Percentiles rank a stretch among this genome's conserved stretches.
These are phyloP conservation scores for Phlyctochytrium arcticum DNA, from an alignment of 192 early-diverging fungal genomes.

Conservation along the genomic window DNA sequence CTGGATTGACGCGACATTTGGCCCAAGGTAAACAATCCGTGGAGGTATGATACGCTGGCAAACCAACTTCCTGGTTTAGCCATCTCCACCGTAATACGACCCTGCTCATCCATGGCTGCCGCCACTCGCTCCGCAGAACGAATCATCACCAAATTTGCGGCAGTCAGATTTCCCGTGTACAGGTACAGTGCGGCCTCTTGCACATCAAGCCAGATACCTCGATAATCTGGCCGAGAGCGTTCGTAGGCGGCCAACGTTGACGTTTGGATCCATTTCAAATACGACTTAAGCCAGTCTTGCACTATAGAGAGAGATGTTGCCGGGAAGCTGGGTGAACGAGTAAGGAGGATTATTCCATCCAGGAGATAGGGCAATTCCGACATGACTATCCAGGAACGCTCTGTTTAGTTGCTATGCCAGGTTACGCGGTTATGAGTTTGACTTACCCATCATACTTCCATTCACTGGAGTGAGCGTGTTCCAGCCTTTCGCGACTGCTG, in stretches of 20 bases:
- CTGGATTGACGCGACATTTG: neutral
- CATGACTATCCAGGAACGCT: neutral
- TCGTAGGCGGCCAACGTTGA: slow-evolving; percentile 15
- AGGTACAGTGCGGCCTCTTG: slow-evolving; percentile 43
- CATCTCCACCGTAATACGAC: slow-evolving; percentile 42
- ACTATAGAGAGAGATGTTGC: neutral
- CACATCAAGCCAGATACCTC: slow-evolving; percentile 56
- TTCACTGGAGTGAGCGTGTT: neutral
- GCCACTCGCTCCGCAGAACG: slow-evolving; percentile 39
- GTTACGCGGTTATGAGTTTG: no score
- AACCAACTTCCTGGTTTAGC: slow-evolving; percentile 44
- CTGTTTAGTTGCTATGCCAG: no score
- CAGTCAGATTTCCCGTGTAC: slow-evolving; percentile 35
- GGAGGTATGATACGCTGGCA: slow-evolving; percentile 19
- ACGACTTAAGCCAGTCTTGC: slow-evolving; percentile 3
- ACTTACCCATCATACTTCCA: neutral
- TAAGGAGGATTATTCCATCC: slow-evolving; percentile 12
- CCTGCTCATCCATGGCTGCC: slow-evolving; percentile 30
- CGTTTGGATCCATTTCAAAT: slow-evolving; percentile 19
- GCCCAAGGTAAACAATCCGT: slow-evolving; percentile 1
- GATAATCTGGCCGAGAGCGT: slow-evolving; percentile 40
- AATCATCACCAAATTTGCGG: slow-evolving; percentile 13
- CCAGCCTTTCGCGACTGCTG: no score
- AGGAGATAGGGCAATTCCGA: slow-evolving; percentile 4
- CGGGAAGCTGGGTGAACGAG: neutral